A percentile compares a stretch with the other conserved stretches of the same genome.
Evolutionary conservation across 805 yeast species (phyloP).

Genomic region (Ogataea saltuana): DNA sequence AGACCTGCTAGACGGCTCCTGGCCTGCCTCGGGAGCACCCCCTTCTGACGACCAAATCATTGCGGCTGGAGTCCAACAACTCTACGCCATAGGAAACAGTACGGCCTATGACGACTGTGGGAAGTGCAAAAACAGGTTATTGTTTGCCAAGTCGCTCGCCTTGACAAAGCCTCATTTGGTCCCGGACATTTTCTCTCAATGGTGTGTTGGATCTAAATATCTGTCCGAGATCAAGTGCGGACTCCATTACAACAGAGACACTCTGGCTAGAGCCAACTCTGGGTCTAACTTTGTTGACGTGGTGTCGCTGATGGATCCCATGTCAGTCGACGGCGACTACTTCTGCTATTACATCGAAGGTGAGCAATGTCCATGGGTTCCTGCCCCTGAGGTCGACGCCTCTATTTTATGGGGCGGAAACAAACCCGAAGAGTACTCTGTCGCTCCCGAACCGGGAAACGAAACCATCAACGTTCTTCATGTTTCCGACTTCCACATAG

Average conservation of each 20-base stretch:
- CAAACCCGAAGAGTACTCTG: conserved; percentile 44
- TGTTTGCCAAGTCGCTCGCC: conserved; percentile 40
- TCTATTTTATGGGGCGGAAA: conserved; percentile 47
- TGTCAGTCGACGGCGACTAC: conserved; percentile 56
- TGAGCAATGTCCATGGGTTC: conserved; percentile 52
- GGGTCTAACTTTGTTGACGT: conserved; percentile 54
- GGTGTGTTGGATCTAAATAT: conserved; percentile 43
- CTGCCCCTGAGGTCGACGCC: conserved; percentile 49
- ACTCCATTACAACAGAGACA: conserved; percentile 38
- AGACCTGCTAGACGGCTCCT: not conserved
- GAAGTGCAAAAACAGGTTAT: conserved; percentile 38
- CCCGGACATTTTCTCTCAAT: conserved; percentile 41
- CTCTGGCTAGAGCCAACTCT: conserved; percentile 37
- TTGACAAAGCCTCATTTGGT: conserved; percentile 42
- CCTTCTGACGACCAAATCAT: conserved; percentile 13
- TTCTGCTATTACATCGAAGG: conserved; percentile 56
- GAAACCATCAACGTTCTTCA: conserved; percentile 62
- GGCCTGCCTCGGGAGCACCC: conserved; percentile 1
- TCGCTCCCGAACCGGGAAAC: conserved; percentile 39
- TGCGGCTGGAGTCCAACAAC: conserved; percentile 2
- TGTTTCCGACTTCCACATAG: conserved; percentile 64
- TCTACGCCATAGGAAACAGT: conserved; percentile 16
- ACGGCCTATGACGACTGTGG: conserved; percentile 30
- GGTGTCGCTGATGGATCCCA: conserved; percentile 51
- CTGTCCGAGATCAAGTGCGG: conserved; percentile 31